Base-by-base conservation (phyloP, 129 eudicot species). In the Flaveria bidentis region DNA sequence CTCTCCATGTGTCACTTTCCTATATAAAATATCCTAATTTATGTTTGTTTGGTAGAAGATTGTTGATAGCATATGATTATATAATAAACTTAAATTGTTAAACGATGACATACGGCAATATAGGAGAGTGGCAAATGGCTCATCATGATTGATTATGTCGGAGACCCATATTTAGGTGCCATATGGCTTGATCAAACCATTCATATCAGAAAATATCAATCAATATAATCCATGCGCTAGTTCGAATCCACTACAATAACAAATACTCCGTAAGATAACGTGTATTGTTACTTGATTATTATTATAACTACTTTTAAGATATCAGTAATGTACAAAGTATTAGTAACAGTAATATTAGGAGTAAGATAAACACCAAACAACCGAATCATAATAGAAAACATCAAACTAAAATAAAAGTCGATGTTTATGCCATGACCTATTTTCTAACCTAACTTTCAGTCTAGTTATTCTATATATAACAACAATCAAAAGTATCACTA, bases 1-100 rank as follows among this genome's bases (percentile, higher is more conserved):
- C 41, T 26, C 42, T 28, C 72, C 75, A 80, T 67, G 69, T 80
- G 83, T 80, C 83, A 65, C 79, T 36, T 73, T 64, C 66, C 9
- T 36, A 6, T 49, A 60, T 49, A 33, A 36, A 36, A 60, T 30
- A 60, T 5, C 26, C 11, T 52, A 68, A 56, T 63, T 2, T 53
- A 70, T 58, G 74, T 53, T 73, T 66, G 33, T 51, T 80, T 73
- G 78, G 46, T 72, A 39, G 60, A 58, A 23, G n/a, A 25, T 16
- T 41, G 67, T 57, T 45, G 69, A 36, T 25, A 13, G 22, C 67
- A 63, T 30, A 30, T 36, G 41, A 36, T 36, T 36, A 36, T 36
- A 36, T 36, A 5, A 0, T 30, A 16, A 58, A 23, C 42, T 18
- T 26, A 5, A 68, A 30, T 22, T 58, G 56, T 11, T 12, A 71